A percentile compares a stretch with the other conserved stretches of the same genome.
These are phyloP conservation scores for Antitrichia curtipendula DNA, from an alignment of 225 moss, liverwort and hornwort genomes.

Conservation along the genomic window DNA sequence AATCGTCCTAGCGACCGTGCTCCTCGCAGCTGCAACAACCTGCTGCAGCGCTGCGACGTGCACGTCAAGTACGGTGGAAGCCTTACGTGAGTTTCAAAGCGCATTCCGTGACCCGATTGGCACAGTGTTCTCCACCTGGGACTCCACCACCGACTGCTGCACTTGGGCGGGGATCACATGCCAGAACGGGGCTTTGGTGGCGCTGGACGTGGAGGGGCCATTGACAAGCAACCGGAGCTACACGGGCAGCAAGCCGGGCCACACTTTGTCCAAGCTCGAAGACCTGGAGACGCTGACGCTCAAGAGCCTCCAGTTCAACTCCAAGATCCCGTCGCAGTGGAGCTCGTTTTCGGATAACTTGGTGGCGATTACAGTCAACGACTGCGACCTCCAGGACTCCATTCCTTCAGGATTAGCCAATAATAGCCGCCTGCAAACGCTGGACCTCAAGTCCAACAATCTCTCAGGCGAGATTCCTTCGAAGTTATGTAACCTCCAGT, in stretches of 20 bases:
- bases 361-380: constrained; percentile 12
- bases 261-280: constrained; percentile 21
- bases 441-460: constrained; percentile 32
- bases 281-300: constrained; percentile 23
- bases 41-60: constrained; percentile 13
- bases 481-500: constrained; percentile 11
- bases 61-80: constrained; percentile 17
- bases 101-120: constrained; percentile 20
- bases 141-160: constrained; percentile 17
- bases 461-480: constrained; percentile 24
- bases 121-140: constrained; percentile 27
- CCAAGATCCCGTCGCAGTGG: constrained; percentile 43
- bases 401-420: constrained; percentile 22
- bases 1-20: background rate
- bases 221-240: constrained; percentile 25
- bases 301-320: constrained; percentile 20
- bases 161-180: constrained; percentile 35
- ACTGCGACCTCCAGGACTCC: constrained; percentile 30
- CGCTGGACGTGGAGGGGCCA: constrained; percentile 24
- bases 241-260: constrained; percentile 14
- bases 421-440: constrained; percentile 19
- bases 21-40: background rate
- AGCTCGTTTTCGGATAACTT: constrained; percentile 20
- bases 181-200: constrained; percentile 8
- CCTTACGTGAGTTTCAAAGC: constrained; percentile 16